These are phyloP conservation scores for Aspergillus transmontanensis DNA, from an alignment of 2,329 filamentous ascomycete species.

Conservation along the genomic window DNA sequence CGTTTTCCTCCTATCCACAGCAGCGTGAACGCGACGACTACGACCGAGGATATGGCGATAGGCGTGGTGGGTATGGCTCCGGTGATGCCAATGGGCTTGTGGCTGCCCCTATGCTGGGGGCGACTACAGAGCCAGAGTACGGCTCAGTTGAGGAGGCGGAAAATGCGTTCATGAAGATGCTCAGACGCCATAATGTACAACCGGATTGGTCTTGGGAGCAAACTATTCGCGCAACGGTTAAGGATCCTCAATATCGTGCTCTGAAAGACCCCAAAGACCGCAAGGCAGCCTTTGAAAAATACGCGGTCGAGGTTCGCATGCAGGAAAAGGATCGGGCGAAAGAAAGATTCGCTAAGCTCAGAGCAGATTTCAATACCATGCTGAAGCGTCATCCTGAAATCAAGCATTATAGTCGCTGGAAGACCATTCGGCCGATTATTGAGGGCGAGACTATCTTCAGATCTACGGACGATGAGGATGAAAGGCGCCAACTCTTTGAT, in stretches of 20 bases:
- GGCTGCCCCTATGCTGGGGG: slow-evolving; percentile 39
- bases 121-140: slow-evolving; percentile 71
- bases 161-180: slow-evolving; percentile 86
- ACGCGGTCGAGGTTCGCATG: slow-evolving; percentile 81
- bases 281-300: slow-evolving; percentile 91
- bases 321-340: slow-evolving; percentile 95
- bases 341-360: slow-evolving; percentile 87
- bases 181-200: slow-evolving; percentile 82
- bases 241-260: slow-evolving; percentile 88
- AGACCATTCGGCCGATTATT: slow-evolving; percentile 89
- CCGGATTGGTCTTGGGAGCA: slow-evolving; percentile 93
- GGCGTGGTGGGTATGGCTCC: slow-evolving; percentile 50
- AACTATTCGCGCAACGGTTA: slow-evolving; percentile 80
- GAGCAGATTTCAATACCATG: slow-evolving; percentile 94
- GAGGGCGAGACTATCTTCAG: slow-evolving; percentile 95
- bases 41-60: slow-evolving; percentile 49
- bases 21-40: slow-evolving; percentile 54
- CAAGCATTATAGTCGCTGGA: slow-evolving; percentile 95
- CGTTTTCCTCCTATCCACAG: slow-evolving; percentile 43
- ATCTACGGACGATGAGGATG: slow-evolving; percentile 82
- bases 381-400: slow-evolving; percentile 95
- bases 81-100: slow-evolving; percentile 45
- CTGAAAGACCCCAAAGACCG: slow-evolving; percentile 91
- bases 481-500: slow-evolving; percentile 87
- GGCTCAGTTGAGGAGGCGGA: slow-evolving; percentile 83